Conservation (phyloP, 345 rosid genomes). For the Psidium guajava region DNA sequence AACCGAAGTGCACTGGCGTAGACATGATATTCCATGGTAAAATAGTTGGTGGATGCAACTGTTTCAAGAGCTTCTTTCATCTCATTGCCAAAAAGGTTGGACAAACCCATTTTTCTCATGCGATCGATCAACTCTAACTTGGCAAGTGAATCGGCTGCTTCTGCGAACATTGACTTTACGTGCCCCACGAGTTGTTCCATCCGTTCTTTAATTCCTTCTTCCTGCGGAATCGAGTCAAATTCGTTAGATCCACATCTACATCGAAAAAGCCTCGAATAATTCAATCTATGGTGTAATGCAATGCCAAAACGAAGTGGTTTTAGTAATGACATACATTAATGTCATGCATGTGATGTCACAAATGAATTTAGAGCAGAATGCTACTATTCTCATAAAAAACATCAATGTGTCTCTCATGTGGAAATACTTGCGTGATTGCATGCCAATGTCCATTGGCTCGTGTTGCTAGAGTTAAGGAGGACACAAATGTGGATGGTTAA, state of each 20-base stretch:
- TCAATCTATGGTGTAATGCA: neutral
- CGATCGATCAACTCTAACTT: slow-evolving; percentile 27
- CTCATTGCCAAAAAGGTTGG: slow-evolving; percentile 15
- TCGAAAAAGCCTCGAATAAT: neutral
- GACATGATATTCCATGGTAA: slow-evolving; percentile 9
- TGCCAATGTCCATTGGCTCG: neutral
- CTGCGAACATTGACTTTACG: slow-evolving; percentile 13
- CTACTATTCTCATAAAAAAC: neutral
- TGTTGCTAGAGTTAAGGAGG: neutral
- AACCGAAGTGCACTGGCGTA: slow-evolving; percentile 24
- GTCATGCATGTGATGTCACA: neutral
- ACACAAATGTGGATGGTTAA: neutral
- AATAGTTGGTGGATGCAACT: neutral
- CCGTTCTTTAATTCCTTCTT: slow-evolving; percentile 3
- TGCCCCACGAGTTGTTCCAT: slow-evolving; percentile 8
- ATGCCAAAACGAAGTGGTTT: neutral
- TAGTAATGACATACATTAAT: neutral
- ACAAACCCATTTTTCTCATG: slow-evolving; percentile 26
- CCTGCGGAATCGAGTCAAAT: slow-evolving; percentile 1
- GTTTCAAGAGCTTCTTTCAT: slow-evolving; percentile 12
- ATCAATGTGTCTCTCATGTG: neutral
- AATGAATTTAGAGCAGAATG: neutral
- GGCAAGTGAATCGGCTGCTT: slow-evolving; percentile 5
- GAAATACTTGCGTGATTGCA: neutral
- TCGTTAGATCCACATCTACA: neutral